Conservation (phyloP, 495 filamentous ascomycete species). For the Penicillium samsonianum region DNA sequence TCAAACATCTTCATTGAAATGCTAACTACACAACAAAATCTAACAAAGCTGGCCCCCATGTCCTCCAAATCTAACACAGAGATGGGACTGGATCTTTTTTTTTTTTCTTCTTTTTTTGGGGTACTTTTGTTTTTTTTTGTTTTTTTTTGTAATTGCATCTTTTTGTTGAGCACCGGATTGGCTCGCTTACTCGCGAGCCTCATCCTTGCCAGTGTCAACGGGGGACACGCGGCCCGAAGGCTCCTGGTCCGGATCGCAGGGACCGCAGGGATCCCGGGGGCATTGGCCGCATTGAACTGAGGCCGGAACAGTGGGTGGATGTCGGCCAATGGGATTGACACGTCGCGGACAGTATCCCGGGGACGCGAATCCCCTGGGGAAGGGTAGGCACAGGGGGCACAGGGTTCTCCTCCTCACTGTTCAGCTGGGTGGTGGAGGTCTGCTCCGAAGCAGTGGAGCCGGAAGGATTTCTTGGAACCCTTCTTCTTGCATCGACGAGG, state of each 20-base stretch:
- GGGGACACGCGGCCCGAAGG: background rate
- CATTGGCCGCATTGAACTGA: background rate
- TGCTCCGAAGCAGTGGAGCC: background rate
- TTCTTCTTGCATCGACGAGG: background rate
- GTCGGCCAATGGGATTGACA: slow-evolving; percentile 2
- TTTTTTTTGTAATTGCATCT: background rate
- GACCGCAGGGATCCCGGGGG: background rate
- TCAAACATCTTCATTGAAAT: slow-evolving; percentile 5
- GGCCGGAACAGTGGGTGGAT: slow-evolving; percentile 27
- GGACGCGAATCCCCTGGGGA: background rate
- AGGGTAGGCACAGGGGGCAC: slow-evolving; percentile 20
- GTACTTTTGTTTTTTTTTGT: background rate
- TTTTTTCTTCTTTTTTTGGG: background rate
- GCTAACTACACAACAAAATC: background rate
- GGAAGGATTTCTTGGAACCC: background rate
- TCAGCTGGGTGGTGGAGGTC: slow-evolving; percentile 11
- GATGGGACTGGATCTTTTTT: background rate
- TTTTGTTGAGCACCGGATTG: background rate
- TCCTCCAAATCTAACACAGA: background rate
- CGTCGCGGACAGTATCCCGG: background rate
- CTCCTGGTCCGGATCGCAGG: background rate
- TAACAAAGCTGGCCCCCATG: background rate
- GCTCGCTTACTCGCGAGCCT: background rate
- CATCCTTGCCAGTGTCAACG: background rate
- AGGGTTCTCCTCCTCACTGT: slow-evolving; percentile 18